Conservation (phyloP, 2,329 filamentous ascomycete genomes). For the Chrysosporium keratinophilum region DNA sequence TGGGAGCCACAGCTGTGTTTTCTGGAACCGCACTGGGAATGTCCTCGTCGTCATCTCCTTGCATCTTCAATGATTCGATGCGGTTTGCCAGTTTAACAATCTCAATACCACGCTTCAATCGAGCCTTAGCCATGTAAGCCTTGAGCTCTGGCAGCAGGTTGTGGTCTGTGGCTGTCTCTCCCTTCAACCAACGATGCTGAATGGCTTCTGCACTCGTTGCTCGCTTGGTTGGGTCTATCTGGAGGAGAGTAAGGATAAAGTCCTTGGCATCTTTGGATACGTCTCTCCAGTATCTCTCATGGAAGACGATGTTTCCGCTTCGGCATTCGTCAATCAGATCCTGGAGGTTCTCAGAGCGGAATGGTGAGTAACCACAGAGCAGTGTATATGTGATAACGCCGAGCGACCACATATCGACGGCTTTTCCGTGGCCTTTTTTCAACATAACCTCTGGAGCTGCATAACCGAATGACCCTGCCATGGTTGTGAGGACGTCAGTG, state of each 20-base stretch:
- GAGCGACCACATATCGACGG: slow-evolving; percentile 98
- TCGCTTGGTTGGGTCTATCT: slow-evolving; percentile 65
- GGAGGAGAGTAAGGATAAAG: slow-evolving; percentile 75
- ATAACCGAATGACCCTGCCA: slow-evolving; percentile 97
- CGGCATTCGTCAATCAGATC: slow-evolving; percentile 94
- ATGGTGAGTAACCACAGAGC: slow-evolving; percentile 95
- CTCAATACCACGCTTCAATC: slow-evolving; percentile 86
- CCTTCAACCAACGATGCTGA: slow-evolving; percentile 77
- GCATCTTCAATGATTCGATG: slow-evolving; percentile 86
- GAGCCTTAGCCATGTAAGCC: slow-evolving; percentile 82
- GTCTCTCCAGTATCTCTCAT: slow-evolving; percentile 97
- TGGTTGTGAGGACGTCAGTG: slow-evolving; percentile 86
- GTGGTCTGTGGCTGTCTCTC: slow-evolving; percentile 85
- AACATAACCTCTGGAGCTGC: slow-evolving; percentile 97
- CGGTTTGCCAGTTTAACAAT: slow-evolving; percentile 92
- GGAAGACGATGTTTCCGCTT: slow-evolving; percentile 75
- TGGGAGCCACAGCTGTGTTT: slow-evolving; percentile 50
- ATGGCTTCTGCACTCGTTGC: slow-evolving; percentile 72
- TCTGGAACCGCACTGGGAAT: slow-evolving; percentile 42
- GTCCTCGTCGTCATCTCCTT: slow-evolving; percentile 76
- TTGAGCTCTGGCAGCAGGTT: slow-evolving; percentile 96
- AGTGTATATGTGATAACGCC: slow-evolving; percentile 98
- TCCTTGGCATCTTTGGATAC: slow-evolving; percentile 92
- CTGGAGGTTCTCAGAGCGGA: slow-evolving; percentile 84
- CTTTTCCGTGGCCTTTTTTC: slow-evolving; percentile 93